Evolutionary conservation across 208 protist species (phyloP), one percentile per base, ranked within the genome.

Genomic region (Leishmania aethiopica): DNA sequence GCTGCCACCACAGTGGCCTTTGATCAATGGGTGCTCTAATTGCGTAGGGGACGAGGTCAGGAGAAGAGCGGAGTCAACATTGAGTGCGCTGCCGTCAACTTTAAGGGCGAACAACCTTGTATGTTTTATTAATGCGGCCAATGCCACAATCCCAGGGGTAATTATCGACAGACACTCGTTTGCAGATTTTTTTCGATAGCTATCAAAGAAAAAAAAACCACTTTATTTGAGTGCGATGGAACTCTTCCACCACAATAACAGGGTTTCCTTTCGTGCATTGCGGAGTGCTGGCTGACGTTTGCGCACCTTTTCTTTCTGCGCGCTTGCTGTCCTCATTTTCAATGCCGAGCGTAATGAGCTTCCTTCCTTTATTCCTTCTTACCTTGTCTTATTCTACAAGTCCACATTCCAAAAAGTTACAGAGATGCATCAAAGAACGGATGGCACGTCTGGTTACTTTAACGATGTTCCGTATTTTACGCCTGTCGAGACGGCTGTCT

Each of bases 391-490:
- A 28, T 49, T 55, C 62, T 80, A 37, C 51, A 49, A 49, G 32
- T 62, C 11, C 8, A 66, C 55, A n/a, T 69, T 22, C 32, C 25
- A 49, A 37, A 78, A 64, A 35, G 53, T 15, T 40, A 64, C 57
- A 66, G 75, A 62, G 69, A 89, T 90, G 85, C 64, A 69, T 25
- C 74, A 74, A 40, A 64, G 49, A 32, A 92, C 84, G 32, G 85
- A 90, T 57, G 77, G 79, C 7, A 88, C 85, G 35, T 85, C 80
- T 19, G 93, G 93, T 15, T 92, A 87, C 73, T 96, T 93, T 80
- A 81, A 86, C 37, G 93, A 96, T 91, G 67, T 95, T 7, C 93
- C 90, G 1, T 96, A 95, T 64, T 92, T 92, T 57, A 79, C 79
- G 49, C 91, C 91, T 42, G 87, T 95, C 15, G 91, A 95, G 75